These are phyloP conservation scores for Blastomyces percursus DNA, from an alignment of 2,329 filamentous ascomycete genomes.

Conservation along the genomic window DNA sequence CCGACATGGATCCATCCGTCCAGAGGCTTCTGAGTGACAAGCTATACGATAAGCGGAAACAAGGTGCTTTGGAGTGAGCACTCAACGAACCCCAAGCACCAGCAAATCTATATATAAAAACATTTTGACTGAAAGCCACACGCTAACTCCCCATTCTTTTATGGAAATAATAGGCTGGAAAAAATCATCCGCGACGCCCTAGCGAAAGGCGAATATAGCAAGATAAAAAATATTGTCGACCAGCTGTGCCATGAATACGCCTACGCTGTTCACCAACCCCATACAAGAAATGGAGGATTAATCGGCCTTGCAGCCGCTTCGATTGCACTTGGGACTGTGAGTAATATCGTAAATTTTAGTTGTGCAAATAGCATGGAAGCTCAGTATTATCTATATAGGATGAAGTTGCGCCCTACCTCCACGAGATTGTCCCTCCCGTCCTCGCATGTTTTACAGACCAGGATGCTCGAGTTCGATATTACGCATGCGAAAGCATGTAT, in stretches of 20 bases:
- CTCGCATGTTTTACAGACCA: slow-evolving; percentile 96
- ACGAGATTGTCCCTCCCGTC: slow-evolving; percentile 90
- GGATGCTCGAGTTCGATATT: slow-evolving; percentile 93
- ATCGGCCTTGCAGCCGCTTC: slow-evolving; percentile 92
- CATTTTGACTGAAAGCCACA: not conserved
- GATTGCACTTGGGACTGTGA: slow-evolving; percentile 82
- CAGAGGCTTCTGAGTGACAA: slow-evolving; percentile 93
- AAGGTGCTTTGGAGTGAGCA: slow-evolving; percentile 83
- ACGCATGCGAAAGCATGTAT: slow-evolving; percentile 99
- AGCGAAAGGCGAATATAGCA: slow-evolving; percentile 62
- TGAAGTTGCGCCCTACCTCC: slow-evolving; percentile 84
- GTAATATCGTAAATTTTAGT: slow-evolving; percentile 26
- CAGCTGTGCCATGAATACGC: slow-evolving; percentile 97
- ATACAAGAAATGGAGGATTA: slow-evolving; percentile 89
- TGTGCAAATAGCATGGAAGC: slow-evolving; percentile 3
- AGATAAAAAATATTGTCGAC: slow-evolving; percentile 78
- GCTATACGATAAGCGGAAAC: slow-evolving; percentile 96
- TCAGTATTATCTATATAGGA: slow-evolving; percentile 32
- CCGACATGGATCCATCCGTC: slow-evolving; percentile 71
- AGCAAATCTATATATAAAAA: not conserved
- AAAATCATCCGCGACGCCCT: slow-evolving; percentile 78
- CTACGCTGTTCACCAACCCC: slow-evolving; percentile 91
- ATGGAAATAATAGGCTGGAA: slow-evolving; percentile 55
- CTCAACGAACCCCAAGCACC: not conserved
- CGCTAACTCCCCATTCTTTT: not conserved